These are phyloP conservation scores for Penicillium sp. DNA, from an alignment of 2,329 filamentous ascomycete genomes.

Conservation along the genomic window DNA sequence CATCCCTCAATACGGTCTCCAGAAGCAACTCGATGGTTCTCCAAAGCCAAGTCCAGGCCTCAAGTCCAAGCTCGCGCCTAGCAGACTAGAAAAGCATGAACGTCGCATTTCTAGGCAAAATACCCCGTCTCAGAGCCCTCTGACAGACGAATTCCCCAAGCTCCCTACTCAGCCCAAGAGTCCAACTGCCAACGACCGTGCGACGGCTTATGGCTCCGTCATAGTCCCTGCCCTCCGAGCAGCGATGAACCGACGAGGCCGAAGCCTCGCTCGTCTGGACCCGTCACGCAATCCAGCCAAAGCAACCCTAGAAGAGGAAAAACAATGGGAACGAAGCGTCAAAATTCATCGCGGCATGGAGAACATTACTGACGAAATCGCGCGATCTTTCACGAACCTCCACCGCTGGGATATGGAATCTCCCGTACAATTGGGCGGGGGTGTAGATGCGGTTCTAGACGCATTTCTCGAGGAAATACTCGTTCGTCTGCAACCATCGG, in stretches of 20 bases:
- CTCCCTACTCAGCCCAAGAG: slow-evolving; percentile 16
- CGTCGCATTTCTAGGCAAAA: neutral
- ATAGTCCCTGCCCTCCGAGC: slow-evolving; percentile 91
- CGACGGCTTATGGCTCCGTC: slow-evolving; percentile 49
- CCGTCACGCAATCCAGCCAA: slow-evolving; percentile 21
- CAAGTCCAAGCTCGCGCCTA: slow-evolving; percentile 22
- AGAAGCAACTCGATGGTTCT: slow-evolving; percentile 9
- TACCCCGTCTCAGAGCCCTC: slow-evolving; percentile 24
- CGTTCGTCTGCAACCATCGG: slow-evolving; percentile 79
- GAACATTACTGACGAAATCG: slow-evolving; percentile 72
- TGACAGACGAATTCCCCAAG: slow-evolving; percentile 32
- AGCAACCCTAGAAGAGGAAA: slow-evolving; percentile 18
- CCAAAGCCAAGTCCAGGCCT: slow-evolving; percentile 16
- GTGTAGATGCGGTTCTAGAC: slow-evolving; percentile 84
- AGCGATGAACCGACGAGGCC: slow-evolving; percentile 74
- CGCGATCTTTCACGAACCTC: slow-evolving; percentile 81
- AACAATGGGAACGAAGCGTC: slow-evolving; percentile 20
- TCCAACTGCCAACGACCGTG: slow-evolving; percentile 11
- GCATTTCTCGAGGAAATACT: slow-evolving; percentile 91
- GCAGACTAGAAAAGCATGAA: slow-evolving; percentile 12
- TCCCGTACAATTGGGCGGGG: slow-evolving; percentile 89
- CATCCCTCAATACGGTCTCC: slow-evolving; percentile 1
- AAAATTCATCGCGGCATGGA: slow-evolving; percentile 22
- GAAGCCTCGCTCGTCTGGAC: slow-evolving; percentile 50
- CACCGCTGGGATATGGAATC: slow-evolving; percentile 82